Evolutionary conservation across 139 green algal species (phyloP).

Genomic region (Chloropicon primus): DNA sequence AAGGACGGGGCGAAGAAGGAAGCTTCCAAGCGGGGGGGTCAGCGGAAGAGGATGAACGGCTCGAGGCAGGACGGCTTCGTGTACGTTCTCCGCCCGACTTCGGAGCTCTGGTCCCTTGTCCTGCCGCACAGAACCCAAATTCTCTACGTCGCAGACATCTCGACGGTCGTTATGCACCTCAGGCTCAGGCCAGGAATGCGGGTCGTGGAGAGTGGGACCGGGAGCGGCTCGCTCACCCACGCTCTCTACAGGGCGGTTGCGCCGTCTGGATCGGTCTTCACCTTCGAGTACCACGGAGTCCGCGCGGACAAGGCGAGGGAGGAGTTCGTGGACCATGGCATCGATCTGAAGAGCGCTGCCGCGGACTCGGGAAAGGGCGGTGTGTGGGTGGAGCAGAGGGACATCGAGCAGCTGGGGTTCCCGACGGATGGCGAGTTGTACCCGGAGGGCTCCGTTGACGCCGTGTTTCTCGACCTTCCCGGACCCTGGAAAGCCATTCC

Average conservation of each 20-base stretch:
- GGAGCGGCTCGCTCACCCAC: conserved; percentile 80
- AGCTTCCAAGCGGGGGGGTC: not conserved
- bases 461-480: conserved; percentile 90
- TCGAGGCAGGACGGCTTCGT: conserved; percentile 33
- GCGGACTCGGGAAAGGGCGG: not conserved
- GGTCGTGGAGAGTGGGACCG: conserved; percentile 81
- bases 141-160: conserved; percentile 61
- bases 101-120: conserved; percentile 81
- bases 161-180: conserved; percentile 51
- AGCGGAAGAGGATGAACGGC: not conserved
- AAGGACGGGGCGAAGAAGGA: conserved; percentile 12
- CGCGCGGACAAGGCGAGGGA: conserved; percentile 28
- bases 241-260: conserved; percentile 73
- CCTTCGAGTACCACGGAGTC: conserved; percentile 88
- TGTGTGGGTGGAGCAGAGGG: conserved; percentile 36
- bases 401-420: conserved; percentile 51
- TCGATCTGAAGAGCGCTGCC: not conserved
- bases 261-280: conserved; percentile 66
- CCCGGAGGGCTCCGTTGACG: conserved; percentile 40
- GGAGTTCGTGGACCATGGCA: conserved; percentile 39
- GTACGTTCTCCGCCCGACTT: conserved; percentile 61
- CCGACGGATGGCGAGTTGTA: conserved; percentile 17
- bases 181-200: conserved; percentile 63
- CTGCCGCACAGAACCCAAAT: conserved; percentile 66
- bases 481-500: conserved; percentile 65